phyloP scores from a whole-genome alignment of 2,329 filamentous ascomycete genomes.

The Pseudovirgaria hyperparasitica region DNA sequence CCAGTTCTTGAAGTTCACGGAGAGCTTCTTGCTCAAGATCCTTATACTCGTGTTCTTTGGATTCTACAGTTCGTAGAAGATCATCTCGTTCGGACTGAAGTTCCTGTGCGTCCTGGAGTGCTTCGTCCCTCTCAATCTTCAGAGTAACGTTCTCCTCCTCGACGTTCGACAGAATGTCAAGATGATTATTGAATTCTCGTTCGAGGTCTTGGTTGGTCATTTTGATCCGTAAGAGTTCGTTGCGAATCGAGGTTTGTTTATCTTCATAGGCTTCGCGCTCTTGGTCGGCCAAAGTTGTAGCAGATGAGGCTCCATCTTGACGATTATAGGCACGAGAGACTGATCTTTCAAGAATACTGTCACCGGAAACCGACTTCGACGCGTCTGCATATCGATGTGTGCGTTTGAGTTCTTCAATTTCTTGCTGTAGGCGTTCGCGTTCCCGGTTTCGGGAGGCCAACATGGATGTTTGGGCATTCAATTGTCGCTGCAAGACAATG shows the following conservation, averaged over 20 bases:
- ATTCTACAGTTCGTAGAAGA: slow-evolving; percentile 59
- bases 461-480: slow-evolving; percentile 95
- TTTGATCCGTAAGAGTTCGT: slow-evolving; percentile 75
- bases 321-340: slow-evolving; percentile 71
- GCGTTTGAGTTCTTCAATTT: slow-evolving; percentile 94
- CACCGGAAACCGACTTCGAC: slow-evolving; percentile 51
- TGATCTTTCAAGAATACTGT: slow-evolving; percentile 89
- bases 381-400: slow-evolving; percentile 59
- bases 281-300: slow-evolving; percentile 55
- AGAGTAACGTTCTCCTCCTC: slow-evolving; percentile 50
- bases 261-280: slow-evolving; percentile 81
- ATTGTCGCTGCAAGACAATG: slow-evolving; percentile 74
- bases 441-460: slow-evolving; percentile 90
- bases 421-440: slow-evolving; percentile 86
- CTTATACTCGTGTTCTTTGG: slow-evolving; percentile 41
- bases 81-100: slow-evolving; percentile 80
- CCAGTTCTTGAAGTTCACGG: slow-evolving; percentile 44
- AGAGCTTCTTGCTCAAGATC: slow-evolving; percentile 45
- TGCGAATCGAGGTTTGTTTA: slow-evolving; percentile 69
- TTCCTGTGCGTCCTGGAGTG: slow-evolving; percentile 66
- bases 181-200: slow-evolving; percentile 65
- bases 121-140: slow-evolving; percentile 68
- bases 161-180: slow-evolving; percentile 61
- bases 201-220: slow-evolving; percentile 84
- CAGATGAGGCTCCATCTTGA: slow-evolving; percentile 43